Base-by-base conservation (phyloP, 371 early-diverging fungal species). In the Lichtheimia ramosa region DNA sequence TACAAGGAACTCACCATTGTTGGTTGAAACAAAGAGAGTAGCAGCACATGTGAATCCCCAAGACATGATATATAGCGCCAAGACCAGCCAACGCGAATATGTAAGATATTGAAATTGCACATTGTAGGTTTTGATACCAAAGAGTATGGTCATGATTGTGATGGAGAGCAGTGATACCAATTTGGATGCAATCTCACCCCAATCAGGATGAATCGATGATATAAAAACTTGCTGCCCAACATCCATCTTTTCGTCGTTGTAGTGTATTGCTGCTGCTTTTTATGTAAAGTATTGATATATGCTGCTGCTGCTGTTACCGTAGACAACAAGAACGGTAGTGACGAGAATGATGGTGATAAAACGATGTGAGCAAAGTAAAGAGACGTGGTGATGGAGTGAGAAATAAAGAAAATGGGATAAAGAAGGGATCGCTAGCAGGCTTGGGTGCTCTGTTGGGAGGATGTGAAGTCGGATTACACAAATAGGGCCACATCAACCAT, bases 81-180 rank as follows among this genome's bases (percentile, higher is more conserved):
- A 52, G 51, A 80, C 77, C 20, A 80, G 74, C 40, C 71, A 67
- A 15, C 77, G 71, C 5, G 75, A 69, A 40, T 71, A 75, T 56
- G 70, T 71, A 55, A 80, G 48, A 8, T 65, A 62, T 28, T 59
- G 57, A 48, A 64, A 61, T 48, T 66, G 66, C 5, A 77, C 71
- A 48, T 73, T 73, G 14, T 64, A 70, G n/a, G 81, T 75, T 62
- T 80, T 80, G 62, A 75, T 65, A 10, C 77, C 81, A 58, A 77
- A 75, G 2, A 80, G 65, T 12, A 65, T 10, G 18, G 71, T 69
- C 68, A 80, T 68, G 40, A 73, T 40, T 5, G 75, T 56, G 24
- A 72, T 67, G 10, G 72, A 75, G 21, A 64, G 0, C 15, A 80
- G 61, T 0, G 73, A 68, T 42, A 80, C 13, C 16, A 80, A 52